Evolutionary conservation across 2,329 filamentous ascomycete species (phyloP).

Genomic region (Alternaria hordeiaustralica): DNA sequence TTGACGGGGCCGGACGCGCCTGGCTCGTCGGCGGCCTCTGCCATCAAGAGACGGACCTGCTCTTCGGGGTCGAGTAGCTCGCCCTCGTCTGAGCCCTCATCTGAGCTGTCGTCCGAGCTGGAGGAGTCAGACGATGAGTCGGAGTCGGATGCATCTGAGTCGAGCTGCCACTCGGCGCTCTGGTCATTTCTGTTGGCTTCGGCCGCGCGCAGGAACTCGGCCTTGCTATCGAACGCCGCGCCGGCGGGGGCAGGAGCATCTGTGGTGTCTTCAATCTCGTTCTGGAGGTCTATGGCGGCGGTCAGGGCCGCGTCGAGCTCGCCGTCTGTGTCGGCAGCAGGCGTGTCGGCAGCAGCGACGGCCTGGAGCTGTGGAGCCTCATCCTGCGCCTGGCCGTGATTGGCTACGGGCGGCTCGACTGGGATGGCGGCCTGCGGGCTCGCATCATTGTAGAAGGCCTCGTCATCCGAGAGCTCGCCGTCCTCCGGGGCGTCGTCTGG

Average conservation of each 20-base stretch:
- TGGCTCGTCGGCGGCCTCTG: constrained; percentile 79
- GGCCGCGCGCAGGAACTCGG: constrained; percentile 54
- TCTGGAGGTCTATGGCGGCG: constrained; percentile 20
- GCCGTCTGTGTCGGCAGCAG: constrained; percentile 22
- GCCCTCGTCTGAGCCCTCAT: constrained; percentile 67
- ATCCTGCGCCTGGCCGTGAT: constrained; percentile 27
- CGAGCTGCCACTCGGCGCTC: constrained; percentile 81
- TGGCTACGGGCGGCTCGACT: constrained; percentile 19
- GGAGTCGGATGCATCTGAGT: constrained; percentile 66
- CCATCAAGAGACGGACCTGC: constrained; percentile 85
- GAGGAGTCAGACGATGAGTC: constrained; percentile 56
- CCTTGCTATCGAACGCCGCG: constrained; percentile 33
- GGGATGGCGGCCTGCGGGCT: constrained; percentile 18
- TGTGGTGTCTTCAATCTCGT: constrained; percentile 11
- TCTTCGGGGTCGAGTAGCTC: constrained; percentile 80
- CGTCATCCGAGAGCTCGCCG: constrained; percentile 44
- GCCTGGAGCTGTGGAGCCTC: constrained; percentile 33
- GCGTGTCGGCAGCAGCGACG: constrained; percentile 15
- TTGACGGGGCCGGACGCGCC: constrained; percentile 67
- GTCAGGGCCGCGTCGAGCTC: constrained; percentile 24
- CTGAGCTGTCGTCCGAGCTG: constrained; percentile 55
- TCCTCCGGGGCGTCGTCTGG: constrained; percentile 36
- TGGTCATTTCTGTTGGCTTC: constrained; percentile 56
- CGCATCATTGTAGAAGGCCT: constrained; percentile 38
- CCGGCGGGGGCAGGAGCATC: background rate